Evolutionary conservation across 345 rosid genomes (phyloP).

Genomic region (Cardiospermum halicacabum): DNA sequence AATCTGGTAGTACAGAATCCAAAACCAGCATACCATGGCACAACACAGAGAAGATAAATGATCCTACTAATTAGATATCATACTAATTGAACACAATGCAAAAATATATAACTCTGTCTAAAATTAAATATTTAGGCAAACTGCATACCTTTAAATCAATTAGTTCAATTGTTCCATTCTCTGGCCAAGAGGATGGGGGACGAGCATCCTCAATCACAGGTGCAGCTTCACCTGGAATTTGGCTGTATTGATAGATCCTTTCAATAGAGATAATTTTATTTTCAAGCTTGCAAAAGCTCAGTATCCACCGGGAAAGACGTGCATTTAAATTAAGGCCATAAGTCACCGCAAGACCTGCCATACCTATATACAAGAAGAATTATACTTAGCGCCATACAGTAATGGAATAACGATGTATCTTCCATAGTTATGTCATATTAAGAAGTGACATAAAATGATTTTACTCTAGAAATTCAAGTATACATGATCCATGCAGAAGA

Average conservation of each 20-base stretch:
- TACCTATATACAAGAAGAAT: conserved; percentile 50
- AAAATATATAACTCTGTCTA: not conserved
- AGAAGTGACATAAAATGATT: not conserved
- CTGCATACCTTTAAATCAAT: conserved; percentile 74
- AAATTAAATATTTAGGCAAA: conserved; percentile 3
- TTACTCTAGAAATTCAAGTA: not conserved
- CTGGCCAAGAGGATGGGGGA: conserved; percentile 90
- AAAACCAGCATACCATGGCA: not conserved
- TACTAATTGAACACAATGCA: not conserved
- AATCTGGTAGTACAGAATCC: not conserved
- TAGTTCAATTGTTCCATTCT: conserved; percentile 70
- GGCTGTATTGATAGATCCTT: conserved; percentile 95
- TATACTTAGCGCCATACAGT: conserved; percentile 14
- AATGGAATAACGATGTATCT: not conserved
- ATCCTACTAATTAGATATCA: not conserved
- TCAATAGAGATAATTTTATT: conserved; percentile 96
- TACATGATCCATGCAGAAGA: not conserved
- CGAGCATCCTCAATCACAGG: conserved; percentile 54
- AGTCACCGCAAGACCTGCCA: conserved; percentile 99
- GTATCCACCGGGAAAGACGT: conserved; percentile 96
- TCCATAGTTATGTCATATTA: not conserved
- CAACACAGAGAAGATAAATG: not conserved
- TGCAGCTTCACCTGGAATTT: conserved; percentile 75
- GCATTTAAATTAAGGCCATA: conserved; percentile 98
- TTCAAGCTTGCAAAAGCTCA: conserved; percentile 99